phyloP scores from a whole-genome alignment of 2,329 filamentous ascomycete species.

The Fusarium piperis region DNA sequence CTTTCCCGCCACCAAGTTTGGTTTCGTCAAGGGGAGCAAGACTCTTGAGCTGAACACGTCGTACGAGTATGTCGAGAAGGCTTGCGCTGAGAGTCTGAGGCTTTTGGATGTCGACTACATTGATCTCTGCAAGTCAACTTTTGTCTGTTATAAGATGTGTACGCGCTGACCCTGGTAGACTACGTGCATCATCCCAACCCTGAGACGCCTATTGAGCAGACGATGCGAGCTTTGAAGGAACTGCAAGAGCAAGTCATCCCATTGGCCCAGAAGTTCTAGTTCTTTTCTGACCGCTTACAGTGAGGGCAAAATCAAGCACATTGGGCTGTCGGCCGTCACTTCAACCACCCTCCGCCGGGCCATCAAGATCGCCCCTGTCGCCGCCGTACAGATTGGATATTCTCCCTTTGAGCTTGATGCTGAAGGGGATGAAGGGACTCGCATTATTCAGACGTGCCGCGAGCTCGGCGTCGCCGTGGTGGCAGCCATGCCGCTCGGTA shows the following conservation, averaged over 20 bases:
- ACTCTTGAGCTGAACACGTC: slow-evolving; percentile 4
- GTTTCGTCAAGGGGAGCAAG: slow-evolving; percentile 20
- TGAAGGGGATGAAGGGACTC: slow-evolving; percentile 56
- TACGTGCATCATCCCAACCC: slow-evolving; percentile 59
- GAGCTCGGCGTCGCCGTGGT: slow-evolving; percentile 68
- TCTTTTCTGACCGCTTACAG: slow-evolving; percentile 15
- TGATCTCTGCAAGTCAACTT: slow-evolving; percentile 52
- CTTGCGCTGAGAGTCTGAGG: slow-evolving; percentile 48
- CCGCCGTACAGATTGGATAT: slow-evolving; percentile 65
- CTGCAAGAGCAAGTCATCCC: slow-evolving; percentile 46
- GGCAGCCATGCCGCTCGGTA: slow-evolving; percentile 68
- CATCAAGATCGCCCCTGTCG: slow-evolving; percentile 58
- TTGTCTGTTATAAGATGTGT: too few relatives aligned
- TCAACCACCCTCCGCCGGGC: slow-evolving; percentile 61
- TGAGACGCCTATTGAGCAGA: slow-evolving; percentile 56
- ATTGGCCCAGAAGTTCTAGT: too few relatives aligned
- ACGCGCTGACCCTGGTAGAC: slow-evolving; percentile 28
- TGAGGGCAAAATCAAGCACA: slow-evolving; percentile 63
- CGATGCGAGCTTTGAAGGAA: slow-evolving; percentile 57
- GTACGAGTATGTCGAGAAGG: slow-evolving; percentile 16
- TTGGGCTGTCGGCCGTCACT: slow-evolving; percentile 61
- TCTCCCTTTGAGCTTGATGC: slow-evolving; percentile 65
- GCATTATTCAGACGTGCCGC: slow-evolving; percentile 63
- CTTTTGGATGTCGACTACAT: slow-evolving; percentile 55
- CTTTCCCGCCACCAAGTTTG: slow-evolving; percentile 54